Percentiles rank a stretch among this genome's conserved stretches.
These are phyloP conservation scores for Globisporangium parvum DNA, from an alignment of 352 stramenopile genomes.

Conservation along the genomic window DNA sequence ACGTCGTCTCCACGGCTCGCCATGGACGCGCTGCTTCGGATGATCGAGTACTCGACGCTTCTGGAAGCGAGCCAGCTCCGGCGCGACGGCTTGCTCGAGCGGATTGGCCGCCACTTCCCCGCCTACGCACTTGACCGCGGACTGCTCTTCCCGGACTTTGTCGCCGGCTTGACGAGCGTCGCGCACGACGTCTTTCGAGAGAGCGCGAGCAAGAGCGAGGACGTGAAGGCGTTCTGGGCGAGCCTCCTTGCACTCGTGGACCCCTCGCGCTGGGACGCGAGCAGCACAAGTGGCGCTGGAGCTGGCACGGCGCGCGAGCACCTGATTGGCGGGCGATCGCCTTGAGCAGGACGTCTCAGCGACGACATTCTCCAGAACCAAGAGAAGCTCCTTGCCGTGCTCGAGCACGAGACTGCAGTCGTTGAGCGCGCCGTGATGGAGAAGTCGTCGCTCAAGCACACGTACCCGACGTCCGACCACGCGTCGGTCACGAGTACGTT, in stretches of 20 bases:
- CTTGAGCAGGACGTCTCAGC: constrained; percentile 57
- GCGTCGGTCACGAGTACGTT: constrained; percentile 25
- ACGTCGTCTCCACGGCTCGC: constrained; percentile 21
- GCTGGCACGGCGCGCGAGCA: background rate
- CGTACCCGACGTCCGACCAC: constrained; percentile 35
- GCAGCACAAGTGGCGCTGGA: background rate
- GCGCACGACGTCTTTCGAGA: constrained; percentile 27
- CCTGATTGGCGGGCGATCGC: constrained; percentile 15
- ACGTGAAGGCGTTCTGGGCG: constrained; percentile 45
- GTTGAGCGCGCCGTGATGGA: constrained; percentile 76
- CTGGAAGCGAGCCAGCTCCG: constrained; percentile 31
- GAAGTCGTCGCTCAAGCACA: constrained; percentile 67
- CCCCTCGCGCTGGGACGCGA: constrained; percentile 8
- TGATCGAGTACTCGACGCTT: constrained; percentile 38
- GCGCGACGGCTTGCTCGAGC: constrained; percentile 22
- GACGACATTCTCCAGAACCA: constrained; percentile 83
- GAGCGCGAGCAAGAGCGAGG: constrained; percentile 10
- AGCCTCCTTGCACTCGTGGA: constrained; percentile 32
- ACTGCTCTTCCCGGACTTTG: constrained; percentile 52
- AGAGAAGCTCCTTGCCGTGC: constrained; percentile 66
- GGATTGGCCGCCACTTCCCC: constrained; percentile 27
- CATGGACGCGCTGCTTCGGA: constrained; percentile 35
- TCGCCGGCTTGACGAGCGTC: constrained; percentile 37
- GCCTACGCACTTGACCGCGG: constrained; percentile 39
- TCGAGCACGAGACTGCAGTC: constrained; percentile 74